A percentile compares a stretch with the other conserved stretches of the same genome.
phyloP scores from a whole-genome alignment of 2,329 filamentous ascomycete species.

The Claviceps digitariae region DNA sequence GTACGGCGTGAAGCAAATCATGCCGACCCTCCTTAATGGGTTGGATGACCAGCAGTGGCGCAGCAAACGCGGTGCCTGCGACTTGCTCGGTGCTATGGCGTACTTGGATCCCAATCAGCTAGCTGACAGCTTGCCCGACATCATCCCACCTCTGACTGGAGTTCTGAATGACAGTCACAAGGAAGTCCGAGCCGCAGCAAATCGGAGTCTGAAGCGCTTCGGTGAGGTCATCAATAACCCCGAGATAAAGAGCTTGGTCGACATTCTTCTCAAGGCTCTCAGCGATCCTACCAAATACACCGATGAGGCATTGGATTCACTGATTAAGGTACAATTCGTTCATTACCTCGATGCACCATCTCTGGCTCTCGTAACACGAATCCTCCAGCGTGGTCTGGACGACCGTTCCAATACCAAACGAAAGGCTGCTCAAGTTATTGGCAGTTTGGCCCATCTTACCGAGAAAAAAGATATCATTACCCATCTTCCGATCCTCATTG shows the following conservation, averaged over 20 bases:
- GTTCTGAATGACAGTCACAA: slow-evolving; percentile 98
- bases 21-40: slow-evolving; percentile 82
- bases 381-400: slow-evolving; percentile 79
- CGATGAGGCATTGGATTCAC: slow-evolving; percentile 78
- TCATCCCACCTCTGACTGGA: slow-evolving; percentile 87
- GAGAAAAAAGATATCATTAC: slow-evolving; percentile 87
- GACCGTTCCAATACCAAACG: slow-evolving; percentile 92
- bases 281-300: slow-evolving; percentile 97
- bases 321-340: slow-evolving; percentile 97
- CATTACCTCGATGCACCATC: slow-evolving; percentile 98
- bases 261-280: slow-evolving; percentile 84
- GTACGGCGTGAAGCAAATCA: slow-evolving; percentile 86
- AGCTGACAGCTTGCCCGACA: slow-evolving; percentile 81
- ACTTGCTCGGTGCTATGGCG: slow-evolving; percentile 93
- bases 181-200: slow-evolving; percentile 82
- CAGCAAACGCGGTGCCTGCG: slow-evolving; percentile 95
- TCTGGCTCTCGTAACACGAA: slow-evolving; percentile 84
- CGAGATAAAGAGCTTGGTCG: slow-evolving; percentile 85
- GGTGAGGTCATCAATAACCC: slow-evolving; percentile 98
- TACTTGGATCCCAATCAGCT: slow-evolving; percentile 95
- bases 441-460: slow-evolving; percentile 90
- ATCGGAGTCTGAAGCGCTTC: slow-evolving; percentile 92
- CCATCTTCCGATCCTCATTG: slow-evolving; percentile 83
- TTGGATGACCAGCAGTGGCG: slow-evolving; percentile 95
- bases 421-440: slow-evolving; percentile 95